These are phyloP conservation scores for Diospyros kaki DNA, from an alignment of 148 eudicot genomes.

Conservation along the genomic window DNA sequence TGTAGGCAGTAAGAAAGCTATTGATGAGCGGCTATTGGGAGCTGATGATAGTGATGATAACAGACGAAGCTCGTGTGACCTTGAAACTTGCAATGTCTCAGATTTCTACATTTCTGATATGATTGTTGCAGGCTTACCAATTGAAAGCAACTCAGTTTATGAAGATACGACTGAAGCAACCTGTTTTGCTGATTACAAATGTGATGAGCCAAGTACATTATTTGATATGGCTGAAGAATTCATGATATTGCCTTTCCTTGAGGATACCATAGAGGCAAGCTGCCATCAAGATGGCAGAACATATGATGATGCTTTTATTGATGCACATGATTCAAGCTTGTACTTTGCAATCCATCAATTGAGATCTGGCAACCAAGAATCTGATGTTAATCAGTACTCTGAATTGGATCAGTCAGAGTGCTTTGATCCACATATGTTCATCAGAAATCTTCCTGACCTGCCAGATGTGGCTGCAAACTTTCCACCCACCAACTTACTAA, in stretches of 20 bases:
- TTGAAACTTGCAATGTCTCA: constrained; percentile 63
- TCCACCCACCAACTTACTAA: constrained; percentile 34
- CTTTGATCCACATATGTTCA: constrained; percentile 77
- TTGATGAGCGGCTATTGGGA: constrained; percentile 26
- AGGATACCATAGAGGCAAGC: constrained; percentile 46
- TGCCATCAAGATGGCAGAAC: constrained; percentile 31
- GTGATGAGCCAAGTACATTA: constrained; percentile 48
- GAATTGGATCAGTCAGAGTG: constrained; percentile 58
- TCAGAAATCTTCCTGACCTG: constrained; percentile 66
- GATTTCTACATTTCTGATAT: constrained; percentile 78
- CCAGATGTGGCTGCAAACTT: constrained; percentile 43
- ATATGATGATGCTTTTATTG: constrained; percentile 30
- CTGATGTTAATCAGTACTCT: constrained; percentile 38
- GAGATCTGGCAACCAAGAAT: constrained; percentile 54
- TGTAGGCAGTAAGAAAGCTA: constrained; percentile 27
- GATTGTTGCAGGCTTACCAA: constrained; percentile 61
- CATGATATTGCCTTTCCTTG: constrained; percentile 59
- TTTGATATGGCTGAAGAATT: constrained; percentile 55
- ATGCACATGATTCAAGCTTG: constrained; percentile 60
- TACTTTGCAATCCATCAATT: constrained; percentile 75
- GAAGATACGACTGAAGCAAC: constrained; percentile 35
- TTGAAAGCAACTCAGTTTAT: constrained; percentile 40
- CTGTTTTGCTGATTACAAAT: constrained; percentile 51
- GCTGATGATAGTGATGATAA: constrained; percentile 69
- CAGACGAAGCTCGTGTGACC: constrained; percentile 61